Evolutionary conservation across 1,284 basidiomycete genomes (phyloP).

Genomic region (Ustilago sp.): DNA sequence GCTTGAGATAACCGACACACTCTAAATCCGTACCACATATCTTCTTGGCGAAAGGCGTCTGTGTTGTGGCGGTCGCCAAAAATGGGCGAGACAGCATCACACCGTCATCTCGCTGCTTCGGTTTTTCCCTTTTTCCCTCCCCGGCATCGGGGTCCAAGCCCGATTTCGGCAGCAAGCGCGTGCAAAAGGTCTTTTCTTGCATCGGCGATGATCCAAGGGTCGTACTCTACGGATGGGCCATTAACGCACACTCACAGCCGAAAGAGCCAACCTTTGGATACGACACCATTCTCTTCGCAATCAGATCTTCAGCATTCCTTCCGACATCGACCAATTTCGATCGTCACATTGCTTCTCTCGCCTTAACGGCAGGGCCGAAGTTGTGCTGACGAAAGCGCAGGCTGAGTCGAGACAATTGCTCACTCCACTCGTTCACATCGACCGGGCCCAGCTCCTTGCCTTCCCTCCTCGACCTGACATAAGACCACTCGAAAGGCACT

Average conservation of each 20-base stretch:
- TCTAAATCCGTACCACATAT: background rate
- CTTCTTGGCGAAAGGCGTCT: background rate
- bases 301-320: background rate
- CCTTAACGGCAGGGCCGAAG: background rate
- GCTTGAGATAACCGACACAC: background rate
- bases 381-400: background rate
- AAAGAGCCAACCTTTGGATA: background rate
- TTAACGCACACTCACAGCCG: conserved; percentile 7
- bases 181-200: background rate
- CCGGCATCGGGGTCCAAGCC: background rate
- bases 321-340: background rate
- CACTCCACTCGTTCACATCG: background rate
- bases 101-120: conserved; percentile 25
- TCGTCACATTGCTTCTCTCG: background rate
- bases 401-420: background rate
- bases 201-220: conserved; percentile 26
- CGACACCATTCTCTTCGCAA: conserved; percentile 1
- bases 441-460: no score
- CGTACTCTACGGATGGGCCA: conserved; percentile 28
- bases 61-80: background rate
- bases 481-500: background rate
- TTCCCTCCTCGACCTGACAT: background rate
- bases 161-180: background rate
- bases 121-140: background rate
- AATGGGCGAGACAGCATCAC: background rate